phyloP scores from a whole-genome alignment of 169 alveolate species.

The Plasmodium reichenowi region DNA sequence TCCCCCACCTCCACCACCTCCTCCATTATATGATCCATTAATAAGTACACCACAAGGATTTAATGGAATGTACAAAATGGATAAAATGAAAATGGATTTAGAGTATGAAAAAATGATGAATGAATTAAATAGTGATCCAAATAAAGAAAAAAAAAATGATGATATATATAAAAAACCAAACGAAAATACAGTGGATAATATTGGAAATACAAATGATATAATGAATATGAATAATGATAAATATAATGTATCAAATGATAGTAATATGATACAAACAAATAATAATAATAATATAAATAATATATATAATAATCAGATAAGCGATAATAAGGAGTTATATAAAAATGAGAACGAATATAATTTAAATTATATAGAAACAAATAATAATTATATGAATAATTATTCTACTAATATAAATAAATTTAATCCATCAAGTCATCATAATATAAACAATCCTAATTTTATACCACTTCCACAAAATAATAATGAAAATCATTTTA shows the following conservation, averaged over 20 bases:
- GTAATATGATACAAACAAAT: neutral
- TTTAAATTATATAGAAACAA: neutral
- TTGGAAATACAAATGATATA: neutral
- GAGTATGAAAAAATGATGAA: constrained; percentile 72
- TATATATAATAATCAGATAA: neutral
- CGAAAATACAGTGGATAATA: constrained; percentile 5
- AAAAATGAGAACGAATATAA: neutral
- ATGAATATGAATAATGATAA: neutral
- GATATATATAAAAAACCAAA: constrained; percentile 5
- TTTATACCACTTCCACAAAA: constrained; percentile 35
- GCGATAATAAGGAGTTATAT: no score
- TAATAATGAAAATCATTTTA: constrained; percentile 28
- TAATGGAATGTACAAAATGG: constrained; percentile 5
- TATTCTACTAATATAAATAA: constrained; percentile 11
- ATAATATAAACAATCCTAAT: constrained; percentile 66
- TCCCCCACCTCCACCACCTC: neutral
- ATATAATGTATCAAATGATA: neutral
- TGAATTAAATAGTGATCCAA: constrained; percentile 37
- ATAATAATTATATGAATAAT: constrained; percentile 11
- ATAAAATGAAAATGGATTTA: constrained; percentile 48
- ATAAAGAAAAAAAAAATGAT: neutral
- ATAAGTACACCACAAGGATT: neutral
- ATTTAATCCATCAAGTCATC: constrained; percentile 21
- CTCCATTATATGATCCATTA: neutral
- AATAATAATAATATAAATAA: neutral